These are phyloP conservation scores for Phlyctochytrium arcticum DNA, from an alignment of 192 early-diverging fungal species.

Conservation along the genomic window DNA sequence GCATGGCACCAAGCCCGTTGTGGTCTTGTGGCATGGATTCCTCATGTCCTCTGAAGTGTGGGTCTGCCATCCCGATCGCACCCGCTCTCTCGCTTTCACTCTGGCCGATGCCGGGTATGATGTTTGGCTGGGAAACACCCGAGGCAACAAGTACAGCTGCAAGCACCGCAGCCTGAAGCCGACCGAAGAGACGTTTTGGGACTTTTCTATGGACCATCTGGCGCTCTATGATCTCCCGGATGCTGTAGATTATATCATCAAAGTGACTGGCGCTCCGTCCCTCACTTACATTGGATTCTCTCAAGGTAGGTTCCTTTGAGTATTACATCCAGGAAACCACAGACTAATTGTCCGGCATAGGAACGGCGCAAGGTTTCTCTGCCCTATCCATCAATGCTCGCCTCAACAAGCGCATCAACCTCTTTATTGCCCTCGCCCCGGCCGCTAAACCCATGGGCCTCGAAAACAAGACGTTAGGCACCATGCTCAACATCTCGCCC, in stretches of 20 bases:
- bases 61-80: conserved; percentile 77
- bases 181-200: conserved; percentile 75
- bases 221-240: conserved; percentile 83
- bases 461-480: conserved; percentile 74
- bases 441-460: conserved; percentile 76
- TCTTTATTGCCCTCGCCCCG: conserved; percentile 89
- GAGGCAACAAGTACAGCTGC: conserved; percentile 93
- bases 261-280: conserved; percentile 69
- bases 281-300: conserved; percentile 96
- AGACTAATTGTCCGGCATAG: too few species aligned
- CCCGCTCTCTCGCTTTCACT: conserved; percentile 70
- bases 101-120: conserved; percentile 86
- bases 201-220: conserved; percentile 91
- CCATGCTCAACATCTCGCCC: conserved; percentile 79
- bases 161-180: conserved; percentile 70
- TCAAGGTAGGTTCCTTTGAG: conserved; percentile 67
- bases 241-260: conserved; percentile 82
- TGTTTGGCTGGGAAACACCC: conserved; percentile 93
- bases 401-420: conserved; percentile 79
- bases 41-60: conserved; percentile 91
- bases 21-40: conserved; percentile 91
- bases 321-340: too few species aligned
- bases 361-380: conserved; percentile 85
- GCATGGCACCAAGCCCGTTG: conserved; percentile 69
- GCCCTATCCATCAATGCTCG: conserved; percentile 71